Percentiles rank a stretch among this genome's conserved stretches.
phyloP scores from a whole-genome alignment of 805 yeast species.

The Candida nanaspora region DNA sequence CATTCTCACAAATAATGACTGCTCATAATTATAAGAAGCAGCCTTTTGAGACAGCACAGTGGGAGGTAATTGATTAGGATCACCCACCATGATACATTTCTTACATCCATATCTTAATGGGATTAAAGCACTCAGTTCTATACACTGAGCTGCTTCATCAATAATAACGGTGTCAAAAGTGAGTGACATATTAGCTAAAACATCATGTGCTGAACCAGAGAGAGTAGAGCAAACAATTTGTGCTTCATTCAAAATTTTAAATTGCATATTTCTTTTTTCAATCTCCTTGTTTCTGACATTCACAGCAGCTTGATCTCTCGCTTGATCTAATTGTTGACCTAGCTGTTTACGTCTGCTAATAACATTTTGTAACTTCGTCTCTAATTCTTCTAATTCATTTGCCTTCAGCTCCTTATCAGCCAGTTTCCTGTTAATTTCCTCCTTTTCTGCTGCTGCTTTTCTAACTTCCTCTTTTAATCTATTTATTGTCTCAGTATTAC shows the following conservation, averaged over 20 bases:
- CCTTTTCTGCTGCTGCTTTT: conserved; percentile 50
- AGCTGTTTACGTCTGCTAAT: conserved; percentile 57
- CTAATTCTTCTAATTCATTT: conserved; percentile 41
- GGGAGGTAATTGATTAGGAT: conserved; percentile 96
- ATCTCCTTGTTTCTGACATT: conserved; percentile 70
- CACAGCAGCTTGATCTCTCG: conserved; percentile 65
- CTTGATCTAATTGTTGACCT: conserved; percentile 69
- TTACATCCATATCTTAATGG: conserved; percentile 89
- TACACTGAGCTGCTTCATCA: conserved; percentile 98
- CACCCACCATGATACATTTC: conserved; percentile 95
- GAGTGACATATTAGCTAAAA: conserved; percentile 65
- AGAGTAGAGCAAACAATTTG: conserved; percentile 87
- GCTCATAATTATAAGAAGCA: conserved; percentile 72
- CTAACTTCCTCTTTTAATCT: conserved; percentile 43
- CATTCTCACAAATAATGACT: conserved; percentile 91
- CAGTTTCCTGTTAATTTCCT: conserved; percentile 38
- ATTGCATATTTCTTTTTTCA: conserved; percentile 69
- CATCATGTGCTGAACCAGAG: conserved; percentile 91
- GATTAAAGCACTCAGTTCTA: conserved; percentile 83
- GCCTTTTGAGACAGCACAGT: conserved; percentile 91
- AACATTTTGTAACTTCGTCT: conserved; percentile 46
- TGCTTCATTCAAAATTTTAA: conserved; percentile 61
- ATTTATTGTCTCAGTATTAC: conserved; percentile 32
- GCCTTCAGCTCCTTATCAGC: conserved; percentile 20
- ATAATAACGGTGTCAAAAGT: conserved; percentile 85